Percentiles rank a stretch among this genome's conserved stretches.
Conservation (phyloP, 306 rosid species). For the Pyrus bretschneideri region DNA sequence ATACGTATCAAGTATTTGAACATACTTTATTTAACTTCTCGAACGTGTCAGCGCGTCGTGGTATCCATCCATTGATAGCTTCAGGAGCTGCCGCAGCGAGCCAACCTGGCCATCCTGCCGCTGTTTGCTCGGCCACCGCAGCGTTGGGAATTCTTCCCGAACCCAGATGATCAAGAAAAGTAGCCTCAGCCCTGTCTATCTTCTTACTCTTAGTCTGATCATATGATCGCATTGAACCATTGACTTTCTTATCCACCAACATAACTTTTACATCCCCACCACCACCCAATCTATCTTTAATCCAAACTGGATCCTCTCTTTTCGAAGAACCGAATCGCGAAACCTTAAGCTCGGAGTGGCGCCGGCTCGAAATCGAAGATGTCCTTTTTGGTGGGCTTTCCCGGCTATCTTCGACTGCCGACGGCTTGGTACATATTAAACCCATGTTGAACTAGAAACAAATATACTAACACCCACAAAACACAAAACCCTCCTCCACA, state of each 20-base stretch:
- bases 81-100: constrained; percentile 81
- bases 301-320: constrained; percentile 45
- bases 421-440: constrained; percentile 47
- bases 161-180: constrained; percentile 36
- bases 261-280: constrained; percentile 32
- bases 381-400: constrained; percentile 44
- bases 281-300: constrained; percentile 31
- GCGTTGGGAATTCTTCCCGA: constrained; percentile 60
- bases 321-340: constrained; percentile 50
- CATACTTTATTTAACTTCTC: constrained; percentile 72
- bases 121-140: constrained; percentile 68
- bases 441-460: constrained; percentile 53
- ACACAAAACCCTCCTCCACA: constrained; percentile 14
- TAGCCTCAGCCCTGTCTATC: constrained; percentile 31
- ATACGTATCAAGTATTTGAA: constrained; percentile 5
- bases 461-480: background rate
- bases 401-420: constrained; percentile 55
- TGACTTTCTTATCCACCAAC: constrained; percentile 42
- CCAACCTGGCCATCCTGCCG: constrained; percentile 98
- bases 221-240: constrained; percentile 33
- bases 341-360: constrained; percentile 27
- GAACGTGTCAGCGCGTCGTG: constrained; percentile 66
- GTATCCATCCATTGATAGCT: constrained; percentile 84
- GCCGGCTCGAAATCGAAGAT: constrained; percentile 29
- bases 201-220: constrained; percentile 42